Conservation (phyloP, 495 filamentous ascomycete species). For the Tuber magnatum region DNA sequence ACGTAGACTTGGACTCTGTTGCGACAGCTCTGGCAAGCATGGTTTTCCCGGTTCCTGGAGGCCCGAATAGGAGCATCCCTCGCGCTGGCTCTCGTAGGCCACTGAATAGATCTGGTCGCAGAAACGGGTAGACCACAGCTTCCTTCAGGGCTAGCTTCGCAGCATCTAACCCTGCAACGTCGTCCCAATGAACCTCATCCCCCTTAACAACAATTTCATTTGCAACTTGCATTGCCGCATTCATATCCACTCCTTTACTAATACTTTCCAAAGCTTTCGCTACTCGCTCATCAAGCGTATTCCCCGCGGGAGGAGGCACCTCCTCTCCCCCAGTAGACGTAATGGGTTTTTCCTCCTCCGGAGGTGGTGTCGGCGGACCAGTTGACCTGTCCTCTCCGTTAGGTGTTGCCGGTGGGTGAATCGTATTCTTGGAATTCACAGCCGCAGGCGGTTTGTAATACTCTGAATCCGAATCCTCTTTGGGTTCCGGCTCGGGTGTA, state of each 20-base stretch:
- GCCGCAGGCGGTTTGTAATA: background rate
- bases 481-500: background rate
- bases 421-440: background rate
- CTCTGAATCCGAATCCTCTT: background rate
- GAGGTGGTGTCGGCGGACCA: background rate
- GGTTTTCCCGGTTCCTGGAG: constrained; percentile 94
- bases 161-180: constrained; percentile 82
- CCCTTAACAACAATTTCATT: constrained; percentile 95
- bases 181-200: constrained; percentile 90
- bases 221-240: constrained; percentile 80
- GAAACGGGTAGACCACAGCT: constrained; percentile 93
- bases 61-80: constrained; percentile 94
- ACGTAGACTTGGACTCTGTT: constrained; percentile 89
- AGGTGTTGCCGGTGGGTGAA: background rate
- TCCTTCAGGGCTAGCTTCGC: constrained; percentile 93
- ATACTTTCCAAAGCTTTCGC: constrained; percentile 64
- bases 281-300: constrained; percentile 43
- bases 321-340: background rate
- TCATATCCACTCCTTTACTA: constrained; percentile 69
- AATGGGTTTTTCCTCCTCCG: background rate
- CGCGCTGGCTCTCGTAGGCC: constrained; percentile 88
- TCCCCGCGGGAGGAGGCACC: background rate
- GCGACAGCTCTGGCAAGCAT: constrained; percentile 96
- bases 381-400: background rate
- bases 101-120: constrained; percentile 91